Conservation (phyloP, 345 rosid species). For the Luvunga scandens region DNA sequence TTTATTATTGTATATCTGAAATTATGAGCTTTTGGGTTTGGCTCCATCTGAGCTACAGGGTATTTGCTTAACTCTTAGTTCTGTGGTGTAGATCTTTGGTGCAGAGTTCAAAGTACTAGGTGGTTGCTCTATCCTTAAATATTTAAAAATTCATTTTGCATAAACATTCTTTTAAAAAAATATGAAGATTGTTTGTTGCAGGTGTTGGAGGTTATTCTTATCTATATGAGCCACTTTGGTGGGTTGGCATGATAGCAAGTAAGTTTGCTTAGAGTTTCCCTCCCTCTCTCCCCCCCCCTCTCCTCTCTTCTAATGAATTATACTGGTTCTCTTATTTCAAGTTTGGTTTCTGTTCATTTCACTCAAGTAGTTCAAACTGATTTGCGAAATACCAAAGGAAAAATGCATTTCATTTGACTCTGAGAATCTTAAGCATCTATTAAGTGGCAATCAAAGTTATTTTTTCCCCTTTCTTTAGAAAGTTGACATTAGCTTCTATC, state of each 20-base stretch:
- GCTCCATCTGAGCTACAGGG: neutral
- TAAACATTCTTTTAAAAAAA: neutral
- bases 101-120: neutral
- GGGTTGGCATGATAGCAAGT: slow-evolving; percentile 99
- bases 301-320: too few relatives aligned
- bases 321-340: neutral
- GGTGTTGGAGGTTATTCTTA: slow-evolving; percentile 96
- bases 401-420: neutral
- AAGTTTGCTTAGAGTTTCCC: slow-evolving; percentile 32
- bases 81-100: neutral
- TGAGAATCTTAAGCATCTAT: neutral
- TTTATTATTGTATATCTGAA: neutral
- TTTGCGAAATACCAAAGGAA: neutral
- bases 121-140: neutral
- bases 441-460: neutral
- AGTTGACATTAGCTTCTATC: neutral
- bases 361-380: neutral
- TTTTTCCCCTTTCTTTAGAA: neutral
- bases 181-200: slow-evolving; percentile 21
- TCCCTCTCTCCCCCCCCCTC: too few relatives aligned
- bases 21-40: neutral
- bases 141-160: neutral
- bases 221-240: slow-evolving; percentile 96
- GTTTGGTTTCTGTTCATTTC: neutral
- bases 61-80: neutral